Evolutionary conservation across 2,329 filamentous ascomycete species (phyloP).

Genomic region (Lizonia empirigonia): DNA sequence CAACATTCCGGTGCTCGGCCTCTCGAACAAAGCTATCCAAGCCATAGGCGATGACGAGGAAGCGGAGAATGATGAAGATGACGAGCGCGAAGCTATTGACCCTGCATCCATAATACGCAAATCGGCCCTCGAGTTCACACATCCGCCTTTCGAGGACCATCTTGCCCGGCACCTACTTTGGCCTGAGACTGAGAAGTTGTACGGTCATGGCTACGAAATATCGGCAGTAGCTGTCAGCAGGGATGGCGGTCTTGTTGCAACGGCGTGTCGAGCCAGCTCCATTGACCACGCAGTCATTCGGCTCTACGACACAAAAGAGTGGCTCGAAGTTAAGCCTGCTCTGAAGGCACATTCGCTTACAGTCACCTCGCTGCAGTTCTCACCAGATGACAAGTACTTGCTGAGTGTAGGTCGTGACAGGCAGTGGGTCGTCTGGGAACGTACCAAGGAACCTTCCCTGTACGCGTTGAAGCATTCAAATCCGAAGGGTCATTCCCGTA

Average conservation of each 20-base stretch:
- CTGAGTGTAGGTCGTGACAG: conserved; percentile 90
- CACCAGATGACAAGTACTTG: conserved; percentile 71
- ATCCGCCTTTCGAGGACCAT: conserved; percentile 87
- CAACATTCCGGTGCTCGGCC: conserved; percentile 90
- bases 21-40: conserved; percentile 89
- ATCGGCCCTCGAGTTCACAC: conserved; percentile 67
- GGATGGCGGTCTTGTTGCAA: conserved; percentile 78
- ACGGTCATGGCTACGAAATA: conserved; percentile 97
- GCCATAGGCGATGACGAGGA: conserved; percentile 52
- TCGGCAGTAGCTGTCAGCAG: conserved; percentile 81
- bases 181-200: conserved; percentile 95
- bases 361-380: conserved; percentile 82
- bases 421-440: conserved; percentile 84
- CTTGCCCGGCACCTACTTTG: conserved; percentile 89
- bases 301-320: conserved; percentile 82
- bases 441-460: conserved; percentile 45
- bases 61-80: conserved; percentile 50
- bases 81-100: conserved; percentile 61
- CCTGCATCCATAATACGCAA: conserved; percentile 62
- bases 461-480: conserved; percentile 70
- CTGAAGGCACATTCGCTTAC: conserved; percentile 87
- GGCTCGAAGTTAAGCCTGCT: conserved; percentile 85
- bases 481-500: conserved; percentile 84
- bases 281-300: conserved; percentile 94
- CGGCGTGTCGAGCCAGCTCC: conserved; percentile 90